Base-by-base conservation (phyloP, 192 early-diverging fungal species). In the Backusella luteola region DNA sequence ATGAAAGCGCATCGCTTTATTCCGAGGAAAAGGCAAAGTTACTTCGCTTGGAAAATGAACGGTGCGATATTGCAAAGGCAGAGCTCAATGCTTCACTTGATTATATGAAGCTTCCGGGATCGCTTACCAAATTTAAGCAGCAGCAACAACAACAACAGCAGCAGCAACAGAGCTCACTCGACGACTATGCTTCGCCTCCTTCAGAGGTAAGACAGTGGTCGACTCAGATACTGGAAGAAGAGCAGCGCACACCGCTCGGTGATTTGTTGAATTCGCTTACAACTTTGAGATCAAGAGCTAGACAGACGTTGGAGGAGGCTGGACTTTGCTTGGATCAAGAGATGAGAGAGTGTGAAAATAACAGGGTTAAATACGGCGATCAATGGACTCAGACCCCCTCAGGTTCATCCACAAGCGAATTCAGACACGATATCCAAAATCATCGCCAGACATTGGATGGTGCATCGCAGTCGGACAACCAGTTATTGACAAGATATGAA, bases 21-120 rank as follows among this genome's bases (percentile, higher is more conserved):
- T 96, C 96, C 26, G 98, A 98, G 79, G 96, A 98, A 80, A 96
- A 98, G 84, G 96, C 96, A 21, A 96, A 96, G 84, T 76, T 99
- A 39, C 87, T 98, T 7, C 91, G 98, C 29, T 80, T 86, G 26
- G 94, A 96, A 67, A 89, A 90, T 26, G 95, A 92, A 74, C 84
- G 87, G 75, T 93, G 92, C 35, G 94, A 95, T 63, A 76, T 91
- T 6, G 93, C 95, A 6, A 93, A 98, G 79, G 90, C 85, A 32
- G 96, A 99, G 76, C 79, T 97, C 17, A 87, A 93, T 56, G 92
- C 91, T 26, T 87, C 93, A 6, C 79, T 99, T 29, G 91, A 93
- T 67, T 96, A 94, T 41, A 93, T 98, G 94, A 92, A 97, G 73
- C 83, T 99, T 29, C 92, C 95, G 0, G 80, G 81, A 0, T 89